These are phyloP conservation scores for Eimeria brunetti DNA, from an alignment of 169 alveolate species.

Conservation along the genomic window DNA sequence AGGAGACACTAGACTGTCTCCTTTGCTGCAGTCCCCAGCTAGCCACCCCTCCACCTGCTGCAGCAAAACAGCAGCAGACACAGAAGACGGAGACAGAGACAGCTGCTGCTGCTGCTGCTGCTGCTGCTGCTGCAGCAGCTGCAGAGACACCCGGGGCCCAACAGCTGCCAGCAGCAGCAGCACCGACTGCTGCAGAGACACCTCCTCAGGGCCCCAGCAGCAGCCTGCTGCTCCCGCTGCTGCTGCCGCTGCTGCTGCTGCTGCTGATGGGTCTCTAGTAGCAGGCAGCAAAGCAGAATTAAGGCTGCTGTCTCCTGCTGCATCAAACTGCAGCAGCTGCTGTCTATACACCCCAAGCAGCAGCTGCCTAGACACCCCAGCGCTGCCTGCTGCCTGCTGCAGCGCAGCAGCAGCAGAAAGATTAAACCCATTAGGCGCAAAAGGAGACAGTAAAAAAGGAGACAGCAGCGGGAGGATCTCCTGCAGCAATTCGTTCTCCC, in stretches of 20 bases:
- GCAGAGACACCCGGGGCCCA: slow-evolving; percentile 37
- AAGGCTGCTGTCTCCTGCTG: not conserved
- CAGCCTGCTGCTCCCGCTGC: not conserved
- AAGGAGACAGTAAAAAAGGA: not conserved
- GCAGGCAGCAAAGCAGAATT: not conserved
- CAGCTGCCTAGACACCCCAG: not conserved
- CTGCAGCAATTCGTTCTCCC: slow-evolving; percentile 25
- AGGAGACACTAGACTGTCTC: not conserved
- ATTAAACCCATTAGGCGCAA: not conserved
- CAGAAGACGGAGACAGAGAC: not conserved
- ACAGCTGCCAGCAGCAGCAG: slow-evolving; percentile 56
- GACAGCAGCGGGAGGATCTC: slow-evolving; percentile 38
- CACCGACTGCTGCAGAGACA: not conserved
- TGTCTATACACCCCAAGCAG: not conserved
- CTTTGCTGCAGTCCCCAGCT: not conserved
- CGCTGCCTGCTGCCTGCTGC: not conserved
- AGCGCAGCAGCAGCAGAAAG: not conserved
- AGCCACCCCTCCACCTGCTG: not conserved
- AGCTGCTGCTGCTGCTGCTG: not conserved
- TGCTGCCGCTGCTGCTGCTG: not conserved
- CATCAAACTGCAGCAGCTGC: not conserved
- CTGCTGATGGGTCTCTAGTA: not conserved
- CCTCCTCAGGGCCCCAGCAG: slow-evolving; percentile 3
- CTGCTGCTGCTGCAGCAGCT: not conserved
- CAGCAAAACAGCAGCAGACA: not conserved